Conservation (phyloP, 352 stramenopile genomes). For the Pythium rishiriense region DNA sequence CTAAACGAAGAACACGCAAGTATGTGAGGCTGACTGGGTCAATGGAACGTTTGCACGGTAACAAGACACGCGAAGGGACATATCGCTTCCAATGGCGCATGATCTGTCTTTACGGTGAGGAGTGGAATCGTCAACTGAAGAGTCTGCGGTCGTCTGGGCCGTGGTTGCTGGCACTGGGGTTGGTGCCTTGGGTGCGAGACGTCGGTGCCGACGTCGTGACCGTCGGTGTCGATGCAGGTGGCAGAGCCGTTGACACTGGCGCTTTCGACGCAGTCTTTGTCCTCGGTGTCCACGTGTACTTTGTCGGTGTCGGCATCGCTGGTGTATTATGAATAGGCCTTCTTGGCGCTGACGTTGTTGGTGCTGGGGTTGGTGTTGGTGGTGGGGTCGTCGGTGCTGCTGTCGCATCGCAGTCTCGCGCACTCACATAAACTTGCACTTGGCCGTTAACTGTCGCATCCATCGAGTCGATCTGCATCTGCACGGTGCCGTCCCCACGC, state of each 20-base stretch:
- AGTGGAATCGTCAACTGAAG: too few relatives aligned
- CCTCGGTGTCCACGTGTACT: too few relatives aligned
- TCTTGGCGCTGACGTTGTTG: neutral
- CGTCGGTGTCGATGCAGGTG: neutral
- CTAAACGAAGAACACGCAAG: neutral
- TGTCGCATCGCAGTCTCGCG: slow-evolving; percentile 17
- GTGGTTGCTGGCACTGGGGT: neutral
- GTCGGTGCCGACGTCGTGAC: slow-evolving; percentile 2
- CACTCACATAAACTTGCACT: slow-evolving; percentile 28
- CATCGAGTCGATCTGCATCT: slow-evolving; percentile 35
- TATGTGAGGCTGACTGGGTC: neutral
- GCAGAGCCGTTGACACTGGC: slow-evolving; percentile 1
- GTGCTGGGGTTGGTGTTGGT: neutral
- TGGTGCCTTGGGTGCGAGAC: neutral
- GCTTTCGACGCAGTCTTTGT: neutral
- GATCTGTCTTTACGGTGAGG: too few relatives aligned
- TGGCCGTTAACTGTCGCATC: slow-evolving; percentile 30
- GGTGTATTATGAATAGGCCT: too few relatives aligned
- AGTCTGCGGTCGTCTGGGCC: neutral
- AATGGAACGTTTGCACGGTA: neutral
- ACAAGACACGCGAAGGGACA: neutral
- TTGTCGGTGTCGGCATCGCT: neutral
- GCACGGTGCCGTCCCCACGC: neutral
- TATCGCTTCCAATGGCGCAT: neutral
- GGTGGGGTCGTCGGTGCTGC: neutral